These are phyloP conservation scores for Mycena haematopus DNA, from an alignment of 768 basidiomycete species.

Conservation along the genomic window DNA sequence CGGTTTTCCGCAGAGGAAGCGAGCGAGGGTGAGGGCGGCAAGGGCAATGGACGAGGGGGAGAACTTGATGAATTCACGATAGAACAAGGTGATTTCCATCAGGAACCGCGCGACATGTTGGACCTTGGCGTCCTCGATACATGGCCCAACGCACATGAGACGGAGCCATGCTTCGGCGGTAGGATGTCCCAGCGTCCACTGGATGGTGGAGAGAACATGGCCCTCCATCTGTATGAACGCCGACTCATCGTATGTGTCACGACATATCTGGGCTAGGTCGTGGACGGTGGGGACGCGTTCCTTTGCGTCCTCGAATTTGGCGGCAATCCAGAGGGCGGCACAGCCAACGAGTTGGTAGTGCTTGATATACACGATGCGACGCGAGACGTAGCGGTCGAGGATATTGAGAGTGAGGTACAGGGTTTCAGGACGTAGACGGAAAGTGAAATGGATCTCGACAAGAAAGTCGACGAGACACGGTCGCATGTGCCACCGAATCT, in stretches of 20 bases:
- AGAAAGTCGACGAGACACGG: slow-evolving; percentile 98
- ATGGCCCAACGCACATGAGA: slow-evolving; percentile 75
- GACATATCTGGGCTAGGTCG: slow-evolving; percentile 94
- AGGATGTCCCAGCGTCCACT: slow-evolving; percentile 96
- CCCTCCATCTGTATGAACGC: slow-evolving; percentile 99
- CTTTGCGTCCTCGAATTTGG: slow-evolving; percentile 99
- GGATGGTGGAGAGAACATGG: slow-evolving; percentile 94
- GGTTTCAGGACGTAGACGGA: slow-evolving; percentile 97
- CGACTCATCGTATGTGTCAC: slow-evolving; percentile 94
- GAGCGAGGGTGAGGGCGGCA: slow-evolving; percentile 88
- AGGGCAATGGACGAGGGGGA: slow-evolving; percentile 86
- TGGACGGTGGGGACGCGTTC: slow-evolving; percentile 96
- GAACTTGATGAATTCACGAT: slow-evolving; percentile 92
- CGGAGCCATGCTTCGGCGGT: slow-evolving; percentile 98
- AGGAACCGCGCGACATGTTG: slow-evolving; percentile 96
- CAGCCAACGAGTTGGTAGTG: slow-evolving; percentile 99
- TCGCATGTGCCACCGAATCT: slow-evolving; percentile 99
- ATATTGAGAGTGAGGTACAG: slow-evolving; percentile 99
- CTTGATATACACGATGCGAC: slow-evolving; percentile 97
- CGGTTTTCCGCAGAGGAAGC: slow-evolving; percentile 83
- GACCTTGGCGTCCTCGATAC: slow-evolving; percentile 85
- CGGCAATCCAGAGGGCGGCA: slow-evolving; percentile 98
- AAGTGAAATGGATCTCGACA: slow-evolving; percentile 97
- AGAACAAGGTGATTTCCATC: slow-evolving; percentile 99
- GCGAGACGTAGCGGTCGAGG: slow-evolving; percentile 98